A percentile compares a stretch with the other conserved stretches of the same genome.
phyloP scores from a whole-genome alignment of 306 rosid species.

The Vicia sativa region DNA sequence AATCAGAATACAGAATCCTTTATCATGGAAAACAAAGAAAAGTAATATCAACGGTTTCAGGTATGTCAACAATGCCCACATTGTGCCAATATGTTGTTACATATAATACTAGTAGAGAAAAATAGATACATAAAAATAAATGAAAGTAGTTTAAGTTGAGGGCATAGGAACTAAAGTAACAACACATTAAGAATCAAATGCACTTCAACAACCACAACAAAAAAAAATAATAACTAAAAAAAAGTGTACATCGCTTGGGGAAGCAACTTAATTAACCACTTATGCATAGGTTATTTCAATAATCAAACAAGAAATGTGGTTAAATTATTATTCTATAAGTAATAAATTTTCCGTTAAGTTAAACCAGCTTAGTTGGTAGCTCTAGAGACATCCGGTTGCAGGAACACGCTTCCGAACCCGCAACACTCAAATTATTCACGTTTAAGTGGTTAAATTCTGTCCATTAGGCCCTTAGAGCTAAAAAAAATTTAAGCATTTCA shows the following conservation, averaged over 20 bases:
- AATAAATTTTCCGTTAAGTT: too few species aligned
- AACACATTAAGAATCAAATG: conserved; percentile 5
- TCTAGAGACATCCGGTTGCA: too few species aligned
- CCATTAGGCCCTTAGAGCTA: too few species aligned
- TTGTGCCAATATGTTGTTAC: conserved; percentile 17
- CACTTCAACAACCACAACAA: neutral
- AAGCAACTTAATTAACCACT: too few species aligned
- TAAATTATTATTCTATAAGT: too few species aligned
- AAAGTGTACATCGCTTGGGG: too few species aligned
- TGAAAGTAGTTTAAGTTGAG: neutral
- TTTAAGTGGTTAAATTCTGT: too few species aligned
- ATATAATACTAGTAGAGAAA: conserved; percentile 12
- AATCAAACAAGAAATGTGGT: neutral
- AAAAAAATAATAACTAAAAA: neutral
- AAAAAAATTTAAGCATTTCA: too few species aligned
- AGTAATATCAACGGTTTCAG: neutral
- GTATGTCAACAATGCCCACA: conserved; percentile 30
- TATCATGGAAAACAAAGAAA: neutral
- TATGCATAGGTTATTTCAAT: neutral
- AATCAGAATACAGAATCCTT: conserved; percentile 42
- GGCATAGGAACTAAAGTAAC: neutral
- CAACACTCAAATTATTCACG: too few species aligned
- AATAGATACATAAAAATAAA: too few species aligned
- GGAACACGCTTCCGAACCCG: too few species aligned
- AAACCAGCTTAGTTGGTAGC: too few species aligned